Conservation (phyloP, 2,329 filamentous ascomycete species). For the Aspergillus sp. region DNA sequence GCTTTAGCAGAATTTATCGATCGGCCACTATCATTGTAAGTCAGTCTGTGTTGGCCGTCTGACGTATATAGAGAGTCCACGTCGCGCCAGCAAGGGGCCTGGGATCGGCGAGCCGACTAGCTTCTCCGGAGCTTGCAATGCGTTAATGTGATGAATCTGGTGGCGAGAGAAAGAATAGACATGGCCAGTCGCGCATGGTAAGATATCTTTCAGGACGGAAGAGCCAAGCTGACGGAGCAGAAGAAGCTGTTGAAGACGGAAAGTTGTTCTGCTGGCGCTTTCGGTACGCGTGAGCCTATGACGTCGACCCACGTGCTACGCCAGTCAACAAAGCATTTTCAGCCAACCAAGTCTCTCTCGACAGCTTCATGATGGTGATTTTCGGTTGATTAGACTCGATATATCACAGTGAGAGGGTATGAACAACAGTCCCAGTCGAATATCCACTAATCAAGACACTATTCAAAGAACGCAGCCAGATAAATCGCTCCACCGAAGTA, state of each 20-base stretch:
- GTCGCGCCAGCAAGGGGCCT: conserved; percentile 14
- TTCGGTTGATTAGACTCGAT: too few species aligned
- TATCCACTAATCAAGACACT: too few species aligned
- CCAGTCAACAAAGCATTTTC: background rate
- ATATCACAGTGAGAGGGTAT: too few species aligned
- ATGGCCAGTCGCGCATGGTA: conserved; percentile 1
- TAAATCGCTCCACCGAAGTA: background rate
- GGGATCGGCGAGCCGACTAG: background rate
- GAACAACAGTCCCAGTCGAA: background rate
- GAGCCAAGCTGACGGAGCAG: background rate
- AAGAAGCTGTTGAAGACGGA: background rate
- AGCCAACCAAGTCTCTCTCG: background rate
- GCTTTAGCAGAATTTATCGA: conserved; percentile 1
- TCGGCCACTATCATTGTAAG: conserved; percentile 5
- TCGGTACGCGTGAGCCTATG: conserved; percentile 24
- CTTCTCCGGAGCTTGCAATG: conserved; percentile 1
- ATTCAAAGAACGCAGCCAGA: too few species aligned
- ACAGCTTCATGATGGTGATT: background rate
- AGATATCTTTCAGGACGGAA: too few species aligned
- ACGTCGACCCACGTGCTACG: conserved; percentile 35
- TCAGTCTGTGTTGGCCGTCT: background rate
- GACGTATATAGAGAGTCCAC: background rate
- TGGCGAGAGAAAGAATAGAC: background rate
- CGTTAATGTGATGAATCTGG: background rate
- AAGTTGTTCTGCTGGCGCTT: background rate